These are phyloP conservation scores for Populus hybrid DNA, from an alignment of 441 rosid genomes.

Conservation along the genomic window DNA sequence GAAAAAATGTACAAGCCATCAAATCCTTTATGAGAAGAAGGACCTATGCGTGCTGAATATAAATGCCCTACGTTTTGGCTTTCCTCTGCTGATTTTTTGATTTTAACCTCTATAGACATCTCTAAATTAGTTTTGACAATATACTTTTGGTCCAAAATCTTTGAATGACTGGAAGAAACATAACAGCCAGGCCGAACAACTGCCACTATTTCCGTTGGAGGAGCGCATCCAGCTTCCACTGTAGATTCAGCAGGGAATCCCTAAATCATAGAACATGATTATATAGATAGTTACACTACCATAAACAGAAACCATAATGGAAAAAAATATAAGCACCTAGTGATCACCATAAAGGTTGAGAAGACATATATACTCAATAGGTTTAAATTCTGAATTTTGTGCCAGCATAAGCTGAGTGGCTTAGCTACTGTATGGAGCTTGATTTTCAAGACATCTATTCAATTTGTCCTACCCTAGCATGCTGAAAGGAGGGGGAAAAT, in stretches of 20 bases:
- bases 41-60: constrained; percentile 25
- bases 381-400: background rate
- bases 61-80: constrained; percentile 21
- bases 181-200: constrained; percentile 63
- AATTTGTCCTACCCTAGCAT: background rate
- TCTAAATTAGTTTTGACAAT: constrained; percentile 40
- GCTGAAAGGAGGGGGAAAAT: background rate
- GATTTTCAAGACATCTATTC: background rate
- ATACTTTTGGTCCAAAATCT: constrained; percentile 50
- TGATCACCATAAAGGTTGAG: background rate
- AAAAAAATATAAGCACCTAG: background rate
- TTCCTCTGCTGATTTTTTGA: constrained; percentile 18
- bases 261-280: constrained; percentile 32
- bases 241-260: constrained; percentile 35
- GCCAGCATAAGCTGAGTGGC: background rate
- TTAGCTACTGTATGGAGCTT: background rate
- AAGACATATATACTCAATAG: background rate
- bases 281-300: background rate
- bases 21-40: constrained; percentile 38
- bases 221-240: constrained; percentile 45
- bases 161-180: constrained; percentile 30
- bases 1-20: constrained; percentile 62
- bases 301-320: background rate
- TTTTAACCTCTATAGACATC: constrained; percentile 49
- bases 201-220: constrained; percentile 61